Conservation (phyloP, 345 rosid genomes). For the Hibiscus syriacus region DNA sequence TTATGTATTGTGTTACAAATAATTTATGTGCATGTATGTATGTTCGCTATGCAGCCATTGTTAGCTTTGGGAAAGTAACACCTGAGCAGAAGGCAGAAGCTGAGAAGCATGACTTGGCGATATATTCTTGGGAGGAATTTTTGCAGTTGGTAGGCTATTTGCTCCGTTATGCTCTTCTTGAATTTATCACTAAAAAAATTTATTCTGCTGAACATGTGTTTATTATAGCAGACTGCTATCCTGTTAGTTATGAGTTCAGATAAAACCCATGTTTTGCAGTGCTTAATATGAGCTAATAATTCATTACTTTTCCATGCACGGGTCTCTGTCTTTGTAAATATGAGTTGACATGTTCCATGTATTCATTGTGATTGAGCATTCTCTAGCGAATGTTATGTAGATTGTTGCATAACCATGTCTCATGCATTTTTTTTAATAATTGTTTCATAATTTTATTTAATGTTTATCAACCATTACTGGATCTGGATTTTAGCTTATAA, state of each 20-base stretch:
- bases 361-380: background rate
- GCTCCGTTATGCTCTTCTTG: background rate
- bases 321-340: background rate
- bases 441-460: background rate
- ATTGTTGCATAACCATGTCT: background rate
- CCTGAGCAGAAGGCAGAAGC: constrained; percentile 52
- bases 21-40: constrained; percentile 3
- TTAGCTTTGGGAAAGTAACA: constrained; percentile 86
- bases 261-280: background rate
- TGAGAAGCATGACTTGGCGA: constrained; percentile 50
- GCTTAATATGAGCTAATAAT: background rate
- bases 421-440: background rate
- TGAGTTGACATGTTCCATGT: background rate
- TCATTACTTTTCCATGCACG: background rate
- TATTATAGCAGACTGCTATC: background rate
- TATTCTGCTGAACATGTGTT: background rate
- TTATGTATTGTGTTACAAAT: background rate
- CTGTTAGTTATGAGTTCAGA: constrained; percentile 6
- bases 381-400: background rate
- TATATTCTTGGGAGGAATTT: constrained; percentile 80
- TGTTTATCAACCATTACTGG: background rate
- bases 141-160: constrained; percentile 52
- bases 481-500: background rate
- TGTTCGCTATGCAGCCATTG: constrained; percentile 54
- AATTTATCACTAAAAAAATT: background rate